Evolutionary conservation across 345 rosid genomes (phyloP), one percentile per base, ranked within the genome.

Genomic region (Camelina sativa): DNA sequence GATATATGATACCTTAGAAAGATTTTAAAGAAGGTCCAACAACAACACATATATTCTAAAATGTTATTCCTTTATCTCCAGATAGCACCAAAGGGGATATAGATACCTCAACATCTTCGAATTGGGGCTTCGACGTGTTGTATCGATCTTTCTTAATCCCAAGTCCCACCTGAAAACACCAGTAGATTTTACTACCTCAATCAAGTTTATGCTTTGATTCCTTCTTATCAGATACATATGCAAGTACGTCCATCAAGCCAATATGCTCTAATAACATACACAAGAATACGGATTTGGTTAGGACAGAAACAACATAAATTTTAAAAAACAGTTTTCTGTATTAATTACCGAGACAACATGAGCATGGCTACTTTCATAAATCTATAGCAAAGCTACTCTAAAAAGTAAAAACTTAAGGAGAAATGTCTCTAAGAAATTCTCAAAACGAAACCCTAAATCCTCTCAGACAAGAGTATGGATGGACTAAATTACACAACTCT

Each of bases 61-160:
- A 34, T 44, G 59, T 69, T 71, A 64, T 76, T 64, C 76, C 59
- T 58, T 71, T 71, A 76, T 76, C 76, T 76, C 76, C 38, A 63
- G 71, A 69, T 52, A 62, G 58, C 43, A 76, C 12, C 60, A 44
- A 23, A 52, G 65, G 62, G 8, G 70, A 69, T 37, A 69, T 37
- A 44, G 35, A 76, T 76, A 76, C 80, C 71, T 76, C 65, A 46
- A 62, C 12, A 69, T 62, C 41, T 53, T 75, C 64, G 22, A 54
- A 76, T 51, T 30, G 55, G 20, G 52, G 52, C 34, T 47, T 74
- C 40, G 41, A 61, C 69, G 56, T 61, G 63, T 76, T 51, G 61
- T 57, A 12, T 58, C 13, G 32, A 52, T 48, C 72, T 16, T 57
- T 35, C 72, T 51, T 22, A 25, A 51, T 37, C 52, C 43, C 23